A percentile compares a stretch with the other conserved stretches of the same genome.
phyloP scores from a whole-genome alignment of 2,329 filamentous ascomycete genomes.

The Tolypocladium tundrense region DNA sequence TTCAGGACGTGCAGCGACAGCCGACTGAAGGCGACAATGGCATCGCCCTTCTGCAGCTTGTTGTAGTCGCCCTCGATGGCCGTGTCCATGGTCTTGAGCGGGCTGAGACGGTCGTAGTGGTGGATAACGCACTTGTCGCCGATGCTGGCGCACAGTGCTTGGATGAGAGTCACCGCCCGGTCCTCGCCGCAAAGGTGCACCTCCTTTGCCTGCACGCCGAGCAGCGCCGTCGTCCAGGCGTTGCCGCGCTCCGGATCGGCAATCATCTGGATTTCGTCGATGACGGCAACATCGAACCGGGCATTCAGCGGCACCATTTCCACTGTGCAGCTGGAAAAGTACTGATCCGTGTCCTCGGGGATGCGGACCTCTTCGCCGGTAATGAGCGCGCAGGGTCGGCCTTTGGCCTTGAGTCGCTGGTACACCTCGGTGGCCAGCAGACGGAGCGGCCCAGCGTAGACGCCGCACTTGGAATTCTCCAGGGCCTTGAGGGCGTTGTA shows the following conservation, averaged over 20 bases:
- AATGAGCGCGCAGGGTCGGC: slow-evolving; percentile 65
- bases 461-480: slow-evolving; percentile 62
- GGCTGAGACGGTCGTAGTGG: slow-evolving; percentile 73
- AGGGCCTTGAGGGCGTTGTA: slow-evolving; percentile 84
- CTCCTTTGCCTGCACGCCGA: slow-evolving; percentile 80
- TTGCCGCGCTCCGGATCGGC: slow-evolving; percentile 69
- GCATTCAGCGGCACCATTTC: slow-evolving; percentile 63
- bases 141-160: slow-evolving; percentile 63
- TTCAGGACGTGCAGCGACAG: slow-evolving; percentile 74
- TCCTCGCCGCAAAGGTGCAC: slow-evolving; percentile 90
- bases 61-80: slow-evolving; percentile 55
- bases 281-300: slow-evolving; percentile 76
- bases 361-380: slow-evolving; percentile 84
- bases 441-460: slow-evolving; percentile 85
- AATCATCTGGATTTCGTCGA: slow-evolving; percentile 99
- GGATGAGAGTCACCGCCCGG: slow-evolving; percentile 67
- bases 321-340: slow-evolving; percentile 79
- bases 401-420: slow-evolving; percentile 69
- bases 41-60: slow-evolving; percentile 77
- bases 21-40: slow-evolving; percentile 78
- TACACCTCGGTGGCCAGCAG: slow-evolving; percentile 93
- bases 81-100: slow-evolving; percentile 53
- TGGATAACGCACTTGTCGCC: slow-evolving; percentile 80
- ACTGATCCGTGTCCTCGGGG: slow-evolving; percentile 44
- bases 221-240: slow-evolving; percentile 86